Percentiles rank a stretch among this genome's conserved stretches.
Conservation (phyloP, 805 yeast species). For the Metschnikowia dekortorum region DNA sequence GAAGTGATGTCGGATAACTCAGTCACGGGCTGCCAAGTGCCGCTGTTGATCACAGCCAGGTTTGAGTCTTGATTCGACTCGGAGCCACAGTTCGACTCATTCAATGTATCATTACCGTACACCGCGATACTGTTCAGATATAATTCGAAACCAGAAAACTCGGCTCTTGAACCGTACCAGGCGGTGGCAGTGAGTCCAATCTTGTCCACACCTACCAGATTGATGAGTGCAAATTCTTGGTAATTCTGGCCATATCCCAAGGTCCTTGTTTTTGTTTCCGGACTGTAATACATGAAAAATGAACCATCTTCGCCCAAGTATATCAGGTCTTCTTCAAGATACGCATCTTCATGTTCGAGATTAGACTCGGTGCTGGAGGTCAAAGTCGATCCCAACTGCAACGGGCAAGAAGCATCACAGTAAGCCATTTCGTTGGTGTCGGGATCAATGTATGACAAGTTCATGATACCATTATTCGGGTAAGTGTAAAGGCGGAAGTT, state of each 20-base stretch:
- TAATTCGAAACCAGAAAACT: conserved; percentile 67
- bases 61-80: conserved; percentile 22
- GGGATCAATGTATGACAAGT: conserved; percentile 81
- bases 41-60: conserved; percentile 22
- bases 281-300: conserved; percentile 32
- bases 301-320: conserved; percentile 32
- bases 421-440: conserved; percentile 45
- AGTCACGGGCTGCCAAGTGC: conserved; percentile 27
- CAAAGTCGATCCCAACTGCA: conserved; percentile 41
- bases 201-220: conserved; percentile 55
- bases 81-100: conserved; percentile 57
- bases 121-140: conserved; percentile 56
- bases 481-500: conserved; percentile 68
- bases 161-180: conserved; percentile 68
- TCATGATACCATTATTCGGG: conserved; percentile 89
- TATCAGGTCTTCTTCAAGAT: conserved; percentile 24
- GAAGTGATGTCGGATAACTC: conserved; percentile 21
- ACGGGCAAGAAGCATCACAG: conserved; percentile 92
- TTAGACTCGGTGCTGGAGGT: conserved; percentile 22
- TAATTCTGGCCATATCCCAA: conserved; percentile 46
- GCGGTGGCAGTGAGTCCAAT: conserved; percentile 60
- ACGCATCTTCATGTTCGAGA: conserved; percentile 13
- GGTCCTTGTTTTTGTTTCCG: conserved; percentile 28
- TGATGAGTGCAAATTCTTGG: conserved; percentile 80
- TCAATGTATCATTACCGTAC: conserved; percentile 72